Evolutionary conservation across 352 stramenopile genomes (phyloP), one percentile per base, ranked within the genome.

Genomic region (Phytophthora meadii): DNA sequence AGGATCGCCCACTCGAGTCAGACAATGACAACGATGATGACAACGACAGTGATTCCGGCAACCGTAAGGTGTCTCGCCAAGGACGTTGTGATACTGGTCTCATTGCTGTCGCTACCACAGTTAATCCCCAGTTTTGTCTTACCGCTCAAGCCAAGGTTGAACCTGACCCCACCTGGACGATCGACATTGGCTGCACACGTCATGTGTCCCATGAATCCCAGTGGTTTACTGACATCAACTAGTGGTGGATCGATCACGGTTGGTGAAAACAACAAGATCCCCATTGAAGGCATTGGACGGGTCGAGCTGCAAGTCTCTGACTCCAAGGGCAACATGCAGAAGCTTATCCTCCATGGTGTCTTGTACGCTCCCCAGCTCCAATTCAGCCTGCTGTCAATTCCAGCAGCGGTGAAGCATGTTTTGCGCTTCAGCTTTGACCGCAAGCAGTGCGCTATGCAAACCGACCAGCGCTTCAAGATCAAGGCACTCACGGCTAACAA

Each of bases 251-350:
- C 39, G 1, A 69, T 69, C 39, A 69, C 65, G 1, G 52, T 69
- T 24, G 58, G 58, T 1, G 45, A 58, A 6, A 69, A 69, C 3
- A 44, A 55, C 24, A 5, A 63, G 19, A 44, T 50, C 1, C 17
- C 45, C 4, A 63, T 63, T 37, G 14, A 65, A 54, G 56, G 56
- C 1, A 69, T 45, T 56, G 57, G 62, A 17, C 0, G 19, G 1
- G 19, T 22, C 19, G 19, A 22, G 1, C 19, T 22, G 19, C 19
- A 22, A 22, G 19, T 22, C 19, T 22, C 19, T 22, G 19, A 58
- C 62, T 69, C 57, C 32, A 72, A 72, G 51, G 48, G 46, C 12
- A 63, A 51, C 5, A 8, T 3, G 34, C 54, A 48, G 28, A 65
- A n/a, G 12, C 19, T 58, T 4, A 12, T 4, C 9, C 30, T 36